Percentiles rank a stretch among this genome's conserved stretches.
Evolutionary conservation across 306 rosid species (phyloP).

Genomic region (Corylus avellana): DNA sequence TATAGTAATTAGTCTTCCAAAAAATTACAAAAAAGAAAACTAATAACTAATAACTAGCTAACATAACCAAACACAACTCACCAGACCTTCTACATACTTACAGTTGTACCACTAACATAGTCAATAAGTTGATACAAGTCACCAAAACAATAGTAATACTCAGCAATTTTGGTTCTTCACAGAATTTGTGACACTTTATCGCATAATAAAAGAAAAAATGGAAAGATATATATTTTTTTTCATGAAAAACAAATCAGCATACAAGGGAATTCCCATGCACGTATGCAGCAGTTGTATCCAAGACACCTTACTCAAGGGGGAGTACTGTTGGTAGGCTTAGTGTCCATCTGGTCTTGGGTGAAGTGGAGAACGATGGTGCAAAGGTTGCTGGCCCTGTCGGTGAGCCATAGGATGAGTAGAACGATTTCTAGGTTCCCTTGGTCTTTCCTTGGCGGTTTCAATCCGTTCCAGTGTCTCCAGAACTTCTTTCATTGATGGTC

Average conservation of each 20-base stretch:
- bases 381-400: slow-evolving; percentile 41
- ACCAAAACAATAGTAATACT: background rate
- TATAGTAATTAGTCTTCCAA: background rate
- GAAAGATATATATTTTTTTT: background rate
- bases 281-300: background rate
- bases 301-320: slow-evolving; percentile 6
- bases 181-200: too few relatives aligned
- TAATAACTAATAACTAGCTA: background rate
- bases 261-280: background rate
- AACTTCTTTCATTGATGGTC: slow-evolving; percentile 89
- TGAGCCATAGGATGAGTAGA: slow-evolving; percentile 37
- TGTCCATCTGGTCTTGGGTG: slow-evolving; percentile 33
- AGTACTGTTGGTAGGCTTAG: slow-evolving; percentile 27
- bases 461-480: slow-evolving; percentile 64
- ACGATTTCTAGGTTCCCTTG: slow-evolving; percentile 44
- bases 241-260: background rate
- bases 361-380: slow-evolving; percentile 65
- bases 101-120: slow-evolving; percentile 3
- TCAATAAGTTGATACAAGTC: background rate
- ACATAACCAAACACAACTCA: slow-evolving; percentile 2
- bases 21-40: background rate
- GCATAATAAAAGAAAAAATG: background rate
- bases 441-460: slow-evolving; percentile 51
- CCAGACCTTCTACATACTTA: slow-evolving; percentile 21
- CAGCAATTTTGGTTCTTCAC: background rate